Evolutionary conservation across 129 eudicot genomes (phyloP), one percentile per base, ranked within the genome.

Genomic region (Heracleum sosnowskyi): DNA sequence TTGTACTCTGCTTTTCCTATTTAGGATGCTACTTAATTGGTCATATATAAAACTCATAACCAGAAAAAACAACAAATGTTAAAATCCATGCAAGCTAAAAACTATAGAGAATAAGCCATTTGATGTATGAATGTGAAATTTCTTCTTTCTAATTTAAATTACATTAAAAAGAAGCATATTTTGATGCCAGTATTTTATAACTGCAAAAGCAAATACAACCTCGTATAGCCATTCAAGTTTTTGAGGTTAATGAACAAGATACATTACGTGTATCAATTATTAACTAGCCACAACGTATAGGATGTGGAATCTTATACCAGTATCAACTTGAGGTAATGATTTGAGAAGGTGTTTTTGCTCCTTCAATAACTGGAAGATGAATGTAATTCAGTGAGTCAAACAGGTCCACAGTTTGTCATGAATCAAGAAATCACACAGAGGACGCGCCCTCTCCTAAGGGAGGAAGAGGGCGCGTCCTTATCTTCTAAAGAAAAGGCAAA

Each of bases 341-440:
- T 31, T 79, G 74, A 60, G 72, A 0, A 60, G 42, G 39, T 49
- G 76, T 78, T 73, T 74, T n/a, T 12, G 69, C 75, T 57, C 46
- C 47, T 33, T 73, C 28, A 73, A 75, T 16, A 47, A 69, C 62
- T 13, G 69, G 68, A 17, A 62, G 18, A n/a, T 69, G 24, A 39
- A 46, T 36, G 66, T 3, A 41, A 36, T 53, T 82, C 20, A 9
- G 13, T 16, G 55, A 24, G 34, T 12, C 42, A 40, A 79, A 41
- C 34, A 62, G 16, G 33, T 44, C 33, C 76, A 47, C 22, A 9
- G 28, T 42, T 20, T 7, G 55, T 37, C 69, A 53, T 39, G 33
- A 55, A 33, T 66, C 40, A 41, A 51, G 63, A 39, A 22, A 55
- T 53, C n/a, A n/a, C n/a, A n/a, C n/a, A n/a, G n/a, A n/a, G n/a